Evolutionary conservation across 1,284 basidiomycete species (phyloP), one percentile per base, ranked within the genome.

Genomic region (Trametes sp.): DNA sequence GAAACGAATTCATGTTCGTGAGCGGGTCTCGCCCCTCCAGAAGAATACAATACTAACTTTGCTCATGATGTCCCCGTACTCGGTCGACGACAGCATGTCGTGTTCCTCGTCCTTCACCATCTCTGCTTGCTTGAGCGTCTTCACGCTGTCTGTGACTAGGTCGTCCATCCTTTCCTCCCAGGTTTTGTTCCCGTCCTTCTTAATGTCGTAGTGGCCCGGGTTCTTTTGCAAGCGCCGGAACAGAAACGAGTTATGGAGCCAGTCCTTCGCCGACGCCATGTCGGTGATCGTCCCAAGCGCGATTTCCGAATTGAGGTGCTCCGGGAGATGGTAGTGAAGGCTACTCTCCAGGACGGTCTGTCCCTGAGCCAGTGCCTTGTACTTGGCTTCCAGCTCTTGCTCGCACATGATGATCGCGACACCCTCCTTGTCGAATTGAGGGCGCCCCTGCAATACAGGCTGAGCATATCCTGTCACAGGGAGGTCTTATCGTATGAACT

Each of bases 221-320:
- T 98, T 97, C 74, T 89, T 88, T 69, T 88, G 86, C 57, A 98
- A 88, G 13, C 96, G 85, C 54, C 91, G 88, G 72, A 87, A 95
- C 10, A 98, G 78, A 75, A 97, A 97, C 0, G 95, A 92, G 61
- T 82, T 84, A 53, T 83, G 85, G 38, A 95, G 79, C 96, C 96
- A 98, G 13, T 83, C 79, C 70, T 87, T 91, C 1, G 94, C 95
- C 5, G 84, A 85, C 2, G 81, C 75, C 4, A 92, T 67, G 65
- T 84, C 82, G 2, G 80, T 85, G 69, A 97, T 95, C 0, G 94
- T 96, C 3, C 88, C 86, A 9, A 98, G 82, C 0, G 90, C 90
- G 56, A 98, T 91, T 77, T 98, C 96, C 2, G 94, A 95, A 73
- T 98, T 98, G 70, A 98, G 78, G 74, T 98, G 94, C 74, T 98